Evolutionary conservation across 345 rosid genomes (phyloP).

Genomic region (Rhizophora mangle): DNA sequence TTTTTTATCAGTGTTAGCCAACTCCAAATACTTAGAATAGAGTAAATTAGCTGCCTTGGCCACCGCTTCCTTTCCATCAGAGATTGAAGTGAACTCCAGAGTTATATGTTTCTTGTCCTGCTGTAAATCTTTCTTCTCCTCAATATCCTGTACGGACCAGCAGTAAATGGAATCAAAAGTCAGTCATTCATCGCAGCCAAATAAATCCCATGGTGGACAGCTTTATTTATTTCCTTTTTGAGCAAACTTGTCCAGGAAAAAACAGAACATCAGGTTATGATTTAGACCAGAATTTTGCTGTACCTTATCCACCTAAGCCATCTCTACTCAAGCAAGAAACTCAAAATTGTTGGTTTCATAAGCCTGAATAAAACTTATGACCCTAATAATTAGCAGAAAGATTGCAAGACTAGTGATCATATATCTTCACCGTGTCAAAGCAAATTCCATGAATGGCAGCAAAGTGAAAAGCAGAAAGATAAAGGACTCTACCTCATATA

Average conservation of each 20-base stretch:
- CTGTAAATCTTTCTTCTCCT: slow-evolving; percentile 28
- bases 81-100: slow-evolving; percentile 64
- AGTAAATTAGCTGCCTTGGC: slow-evolving; percentile 82
- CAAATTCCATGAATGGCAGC: not conserved
- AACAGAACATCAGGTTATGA: too few relatives aligned
- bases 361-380: too few relatives aligned
- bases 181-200: slow-evolving; percentile 2
- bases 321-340: too few relatives aligned
- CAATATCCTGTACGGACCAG: slow-evolving; percentile 42
- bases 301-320: too few relatives aligned
- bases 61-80: slow-evolving; percentile 84
- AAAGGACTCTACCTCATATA: slow-evolving; percentile 42
- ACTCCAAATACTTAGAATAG: slow-evolving; percentile 44
- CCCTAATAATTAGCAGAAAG: too few relatives aligned
- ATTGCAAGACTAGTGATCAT: too few relatives aligned
- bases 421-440: not conserved
- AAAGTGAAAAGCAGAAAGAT: not conserved
- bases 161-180: slow-evolving; percentile 4
- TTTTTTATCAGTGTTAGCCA: slow-evolving; percentile 28
- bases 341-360: too few relatives aligned
- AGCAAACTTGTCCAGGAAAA: too few relatives aligned
- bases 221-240: too few relatives aligned
- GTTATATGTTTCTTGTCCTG: slow-evolving; percentile 32
- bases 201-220: not conserved
- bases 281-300: too few relatives aligned